phyloP scores from a whole-genome alignment of 352 stramenopile species.

The Pythium phragmitis region DNA sequence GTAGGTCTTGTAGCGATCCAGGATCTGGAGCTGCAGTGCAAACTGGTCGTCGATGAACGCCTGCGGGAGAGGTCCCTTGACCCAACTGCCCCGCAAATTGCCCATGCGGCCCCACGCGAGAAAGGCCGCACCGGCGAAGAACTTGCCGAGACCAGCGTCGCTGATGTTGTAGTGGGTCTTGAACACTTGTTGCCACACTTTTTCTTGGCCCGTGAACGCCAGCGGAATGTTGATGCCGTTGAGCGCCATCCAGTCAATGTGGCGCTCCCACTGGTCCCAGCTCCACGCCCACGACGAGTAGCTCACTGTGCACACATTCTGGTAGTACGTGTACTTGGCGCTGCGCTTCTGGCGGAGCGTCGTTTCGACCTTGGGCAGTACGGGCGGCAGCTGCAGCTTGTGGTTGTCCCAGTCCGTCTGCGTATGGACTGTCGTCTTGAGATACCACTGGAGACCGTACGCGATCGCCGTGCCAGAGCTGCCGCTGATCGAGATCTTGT shows the following conservation, averaged over 20 bases:
- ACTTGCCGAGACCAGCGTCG: constrained; percentile 76
- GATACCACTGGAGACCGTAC: constrained; percentile 76
- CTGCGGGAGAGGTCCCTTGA: constrained; percentile 79
- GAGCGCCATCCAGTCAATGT: constrained; percentile 94
- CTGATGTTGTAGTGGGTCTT: constrained; percentile 74
- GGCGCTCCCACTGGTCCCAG: constrained; percentile 85
- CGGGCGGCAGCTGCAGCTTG: constrained; percentile 50
- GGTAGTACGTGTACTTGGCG: constrained; percentile 87
- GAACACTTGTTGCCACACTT: constrained; percentile 88
- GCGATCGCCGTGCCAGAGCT: constrained; percentile 68
- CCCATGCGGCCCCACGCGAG: constrained; percentile 90
- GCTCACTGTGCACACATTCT: constrained; percentile 92
- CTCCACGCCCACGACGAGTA: constrained; percentile 90
- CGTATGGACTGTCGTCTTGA: constrained; percentile 68
- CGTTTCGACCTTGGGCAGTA: constrained; percentile 43
- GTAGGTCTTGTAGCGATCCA: constrained; percentile 83
- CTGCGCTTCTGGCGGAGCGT: constrained; percentile 49
- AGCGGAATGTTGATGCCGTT: constrained; percentile 92
- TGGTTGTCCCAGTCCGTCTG: constrained; percentile 85
- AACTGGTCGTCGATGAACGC: constrained; percentile 85
- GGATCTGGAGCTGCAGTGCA: constrained; percentile 72
- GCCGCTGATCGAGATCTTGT: constrained; percentile 37
- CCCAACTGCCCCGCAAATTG: constrained; percentile 85
- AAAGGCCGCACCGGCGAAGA: constrained; percentile 88
- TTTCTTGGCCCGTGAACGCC: constrained; percentile 89